Evolutionary conservation across 2,329 filamentous ascomycete genomes (phyloP).

Genomic region (Zasmidium citrigriseum): DNA sequence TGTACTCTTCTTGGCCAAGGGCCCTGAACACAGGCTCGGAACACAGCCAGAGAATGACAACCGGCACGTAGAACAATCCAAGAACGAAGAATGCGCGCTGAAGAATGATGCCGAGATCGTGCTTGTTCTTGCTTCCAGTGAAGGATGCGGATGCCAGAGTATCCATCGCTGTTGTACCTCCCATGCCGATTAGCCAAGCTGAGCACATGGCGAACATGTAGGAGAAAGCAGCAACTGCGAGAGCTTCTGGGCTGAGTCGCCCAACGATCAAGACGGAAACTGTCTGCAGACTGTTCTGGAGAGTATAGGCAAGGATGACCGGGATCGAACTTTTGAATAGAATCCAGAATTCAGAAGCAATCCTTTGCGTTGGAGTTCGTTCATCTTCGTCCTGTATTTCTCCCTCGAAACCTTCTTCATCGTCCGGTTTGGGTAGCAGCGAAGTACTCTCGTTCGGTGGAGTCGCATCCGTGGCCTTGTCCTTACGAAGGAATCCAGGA

Average conservation of each 20-base stretch:
- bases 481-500: constrained; percentile 21
- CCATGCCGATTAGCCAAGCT: constrained; percentile 82
- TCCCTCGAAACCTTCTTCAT: constrained; percentile 34
- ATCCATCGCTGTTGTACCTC: constrained; percentile 82
- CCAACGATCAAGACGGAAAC: constrained; percentile 80
- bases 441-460: constrained; percentile 43
- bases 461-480: background rate
- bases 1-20: constrained; percentile 75
- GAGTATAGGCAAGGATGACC: constrained; percentile 79
- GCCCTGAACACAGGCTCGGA: constrained; percentile 73
- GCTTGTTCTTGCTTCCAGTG: constrained; percentile 76
- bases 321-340: constrained; percentile 70
- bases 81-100: constrained; percentile 76
- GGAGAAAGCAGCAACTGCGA: constrained; percentile 81
- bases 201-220: constrained; percentile 95
- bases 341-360: constrained; percentile 64
- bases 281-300: constrained; percentile 85
- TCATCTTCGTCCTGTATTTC: constrained; percentile 41
- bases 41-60: constrained; percentile 72
- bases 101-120: constrained; percentile 75
- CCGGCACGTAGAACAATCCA: constrained; percentile 69
- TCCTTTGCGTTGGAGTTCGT: constrained; percentile 37
- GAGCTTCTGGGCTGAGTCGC: constrained; percentile 73
- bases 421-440: constrained; percentile 45
- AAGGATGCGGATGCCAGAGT: constrained; percentile 81